Percentiles rank a stretch among this genome's conserved stretches.
These are phyloP conservation scores for Eremothecium cymbalariae DNA, from an alignment of 1,139 yeast genomes.

Conservation along the genomic window DNA sequence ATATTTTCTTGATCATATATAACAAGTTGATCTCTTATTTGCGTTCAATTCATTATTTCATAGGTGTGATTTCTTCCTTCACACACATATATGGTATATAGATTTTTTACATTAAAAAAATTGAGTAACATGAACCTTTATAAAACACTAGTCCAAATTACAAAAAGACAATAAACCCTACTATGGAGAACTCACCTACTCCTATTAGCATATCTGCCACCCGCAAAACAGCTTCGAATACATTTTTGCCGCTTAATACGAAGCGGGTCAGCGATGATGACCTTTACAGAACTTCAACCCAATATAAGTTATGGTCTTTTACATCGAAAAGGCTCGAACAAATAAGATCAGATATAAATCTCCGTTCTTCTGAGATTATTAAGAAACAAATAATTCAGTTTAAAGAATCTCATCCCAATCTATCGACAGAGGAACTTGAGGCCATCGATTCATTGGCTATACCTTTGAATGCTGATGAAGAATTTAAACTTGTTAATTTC, in stretches of 20 bases:
- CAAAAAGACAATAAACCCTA: too few species aligned
- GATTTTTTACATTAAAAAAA: too few species aligned
- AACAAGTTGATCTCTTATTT: too few species aligned
- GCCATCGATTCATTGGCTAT: slow-evolving; percentile 38
- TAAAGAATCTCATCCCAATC: slow-evolving; percentile 32
- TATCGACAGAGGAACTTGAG: slow-evolving; percentile 30
- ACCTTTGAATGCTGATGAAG: slow-evolving; percentile 59
- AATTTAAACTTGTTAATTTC: slow-evolving; percentile 53
- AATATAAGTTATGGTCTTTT: slow-evolving; percentile 79
- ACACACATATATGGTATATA: too few species aligned
- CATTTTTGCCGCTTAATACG: not conserved
- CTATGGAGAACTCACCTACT: not conserved
- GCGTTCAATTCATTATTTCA: too few species aligned
- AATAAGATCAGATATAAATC: slow-evolving; percentile 43
- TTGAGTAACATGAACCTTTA: too few species aligned
- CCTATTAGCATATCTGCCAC: slow-evolving; percentile 1
- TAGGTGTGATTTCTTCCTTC: too few species aligned
- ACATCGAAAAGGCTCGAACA: slow-evolving; percentile 47
- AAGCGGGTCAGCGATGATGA: slow-evolving; percentile 60
- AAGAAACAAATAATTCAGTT: slow-evolving; percentile 33
- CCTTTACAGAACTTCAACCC: slow-evolving; percentile 77
- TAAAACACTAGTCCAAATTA: too few species aligned
- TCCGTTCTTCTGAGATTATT: slow-evolving; percentile 42
- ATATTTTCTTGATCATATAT: too few species aligned
- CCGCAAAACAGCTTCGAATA: not conserved